Evolutionary conservation across 331 rosid genomes (phyloP).

Genomic region (Rosa hybrid): DNA sequence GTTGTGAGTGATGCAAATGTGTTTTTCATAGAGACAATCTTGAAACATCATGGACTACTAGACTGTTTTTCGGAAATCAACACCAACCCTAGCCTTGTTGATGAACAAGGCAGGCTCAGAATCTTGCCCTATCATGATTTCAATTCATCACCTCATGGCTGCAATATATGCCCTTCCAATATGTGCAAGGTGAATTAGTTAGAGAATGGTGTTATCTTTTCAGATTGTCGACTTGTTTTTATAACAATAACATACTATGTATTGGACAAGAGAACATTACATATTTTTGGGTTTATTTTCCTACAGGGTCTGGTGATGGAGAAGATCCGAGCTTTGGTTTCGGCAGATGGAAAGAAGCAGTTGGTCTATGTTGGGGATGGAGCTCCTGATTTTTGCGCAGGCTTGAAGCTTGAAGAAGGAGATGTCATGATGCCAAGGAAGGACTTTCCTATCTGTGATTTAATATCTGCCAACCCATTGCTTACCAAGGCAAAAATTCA

Average conservation of each 20-base stretch:
- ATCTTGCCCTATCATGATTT: constrained; percentile 61
- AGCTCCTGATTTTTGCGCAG: constrained; percentile 65
- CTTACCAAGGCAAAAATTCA: constrained; percentile 56
- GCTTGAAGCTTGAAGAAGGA: constrained; percentile 54
- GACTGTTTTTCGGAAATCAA: constrained; percentile 57
- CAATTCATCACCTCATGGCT: constrained; percentile 50
- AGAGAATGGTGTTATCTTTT: not conserved
- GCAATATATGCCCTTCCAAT: constrained; percentile 64
- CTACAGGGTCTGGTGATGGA: constrained; percentile 52
- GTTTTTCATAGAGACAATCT: constrained; percentile 59
- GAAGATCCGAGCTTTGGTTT: constrained; percentile 41
- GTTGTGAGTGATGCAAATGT: constrained; percentile 64
- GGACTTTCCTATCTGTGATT: constrained; percentile 57
- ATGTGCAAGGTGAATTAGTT: constrained; percentile 65
- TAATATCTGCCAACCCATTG: constrained; percentile 51
- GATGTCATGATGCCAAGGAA: constrained; percentile 73
- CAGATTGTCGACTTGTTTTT: not conserved
- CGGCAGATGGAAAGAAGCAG: constrained; percentile 33
- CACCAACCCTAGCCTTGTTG: constrained; percentile 58
- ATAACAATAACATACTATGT: not conserved
- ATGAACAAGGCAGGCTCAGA: constrained; percentile 54
- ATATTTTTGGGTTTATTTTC: not conserved
- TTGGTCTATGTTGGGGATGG: constrained; percentile 75
- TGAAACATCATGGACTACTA: constrained; percentile 55
- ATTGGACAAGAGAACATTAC: not conserved